phyloP scores from a whole-genome alignment of 2,329 filamentous ascomycete species.

The Colletotrichum higginsianum region DNA sequence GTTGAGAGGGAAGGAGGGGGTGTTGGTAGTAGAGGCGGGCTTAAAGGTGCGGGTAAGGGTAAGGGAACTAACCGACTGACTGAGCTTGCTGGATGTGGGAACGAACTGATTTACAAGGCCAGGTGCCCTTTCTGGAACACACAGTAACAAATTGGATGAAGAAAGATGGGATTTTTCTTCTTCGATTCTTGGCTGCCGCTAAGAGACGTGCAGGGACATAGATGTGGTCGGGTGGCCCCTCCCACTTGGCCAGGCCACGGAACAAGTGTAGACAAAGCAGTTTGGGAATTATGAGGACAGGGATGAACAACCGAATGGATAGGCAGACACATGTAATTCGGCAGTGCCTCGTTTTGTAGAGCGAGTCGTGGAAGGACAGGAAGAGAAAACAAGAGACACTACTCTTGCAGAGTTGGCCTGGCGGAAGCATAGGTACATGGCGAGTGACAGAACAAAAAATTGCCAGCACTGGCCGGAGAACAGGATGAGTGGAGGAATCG shows the following conservation, averaged over 20 bases:
- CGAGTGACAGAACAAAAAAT: not conserved
- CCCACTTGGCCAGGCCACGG: conserved; percentile 34
- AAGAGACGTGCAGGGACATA: conserved; percentile 34
- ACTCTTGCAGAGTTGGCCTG: not conserved
- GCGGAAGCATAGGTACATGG: not conserved
- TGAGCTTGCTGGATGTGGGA: conserved; percentile 30
- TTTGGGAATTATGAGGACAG: not conserved
- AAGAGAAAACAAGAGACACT: not conserved
- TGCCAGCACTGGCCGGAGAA: not conserved
- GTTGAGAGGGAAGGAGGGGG: conserved; percentile 22
- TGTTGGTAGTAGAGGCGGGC: conserved; percentile 34
- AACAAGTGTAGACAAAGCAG: conserved; percentile 17
- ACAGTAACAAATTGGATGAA: conserved; percentile 41
- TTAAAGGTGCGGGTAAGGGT: conserved; percentile 35
- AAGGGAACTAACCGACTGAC: not conserved
- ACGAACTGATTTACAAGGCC: conserved; percentile 40
- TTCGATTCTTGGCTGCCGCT: conserved; percentile 40
- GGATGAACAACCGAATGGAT: not conserved
- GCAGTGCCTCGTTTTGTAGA: not conserved
- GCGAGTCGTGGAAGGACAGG: too few relatives aligned
- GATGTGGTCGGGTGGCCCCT: conserved; percentile 33
- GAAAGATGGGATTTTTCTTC: conserved; percentile 42
- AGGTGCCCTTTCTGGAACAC: conserved; percentile 40
- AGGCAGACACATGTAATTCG: not conserved
- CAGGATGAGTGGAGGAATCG: conserved; percentile 11